Percentiles rank a stretch among this genome's conserved stretches.
phyloP scores from a whole-genome alignment of 2,329 filamentous ascomycete species.

The Aspergillus flavus region DNA sequence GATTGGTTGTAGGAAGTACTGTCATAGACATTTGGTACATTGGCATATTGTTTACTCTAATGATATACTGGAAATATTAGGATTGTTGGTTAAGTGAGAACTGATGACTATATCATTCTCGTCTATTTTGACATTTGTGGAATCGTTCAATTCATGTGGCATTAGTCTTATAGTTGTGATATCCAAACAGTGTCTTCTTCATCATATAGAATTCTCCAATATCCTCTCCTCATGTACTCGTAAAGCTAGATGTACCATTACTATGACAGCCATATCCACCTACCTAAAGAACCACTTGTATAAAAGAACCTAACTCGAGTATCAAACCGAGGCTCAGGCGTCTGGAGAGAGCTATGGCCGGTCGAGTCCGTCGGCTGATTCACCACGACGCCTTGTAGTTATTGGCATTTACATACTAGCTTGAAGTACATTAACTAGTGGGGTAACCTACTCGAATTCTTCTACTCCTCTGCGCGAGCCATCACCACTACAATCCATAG shows the following conservation, averaged over 20 bases:
- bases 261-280: too few species aligned
- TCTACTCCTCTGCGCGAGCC: too few species aligned
- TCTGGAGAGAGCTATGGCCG: too few species aligned
- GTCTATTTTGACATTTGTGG: neutral
- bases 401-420: too few species aligned
- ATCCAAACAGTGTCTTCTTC: neutral
- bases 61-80: neutral
- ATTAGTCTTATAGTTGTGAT: neutral
- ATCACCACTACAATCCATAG: too few species aligned
- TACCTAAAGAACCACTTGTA: too few species aligned
- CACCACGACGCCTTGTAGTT: too few species aligned
- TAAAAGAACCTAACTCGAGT: too few species aligned
- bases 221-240: conserved; percentile 14
- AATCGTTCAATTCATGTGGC: neutral
- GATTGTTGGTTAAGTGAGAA: neutral
- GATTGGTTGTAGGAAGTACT: neutral
- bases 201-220: conserved; percentile 17
- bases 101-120: neutral
- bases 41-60: neutral
- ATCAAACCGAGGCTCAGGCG: too few species aligned
- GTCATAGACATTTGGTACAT: neutral
- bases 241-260: conserved; percentile 17
- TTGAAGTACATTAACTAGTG: too few species aligned
- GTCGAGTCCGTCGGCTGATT: too few species aligned
- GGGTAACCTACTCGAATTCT: too few species aligned